These are phyloP conservation scores for Solidago caesia DNA, from an alignment of 129 eudicot genomes.

Conservation along the genomic window DNA sequence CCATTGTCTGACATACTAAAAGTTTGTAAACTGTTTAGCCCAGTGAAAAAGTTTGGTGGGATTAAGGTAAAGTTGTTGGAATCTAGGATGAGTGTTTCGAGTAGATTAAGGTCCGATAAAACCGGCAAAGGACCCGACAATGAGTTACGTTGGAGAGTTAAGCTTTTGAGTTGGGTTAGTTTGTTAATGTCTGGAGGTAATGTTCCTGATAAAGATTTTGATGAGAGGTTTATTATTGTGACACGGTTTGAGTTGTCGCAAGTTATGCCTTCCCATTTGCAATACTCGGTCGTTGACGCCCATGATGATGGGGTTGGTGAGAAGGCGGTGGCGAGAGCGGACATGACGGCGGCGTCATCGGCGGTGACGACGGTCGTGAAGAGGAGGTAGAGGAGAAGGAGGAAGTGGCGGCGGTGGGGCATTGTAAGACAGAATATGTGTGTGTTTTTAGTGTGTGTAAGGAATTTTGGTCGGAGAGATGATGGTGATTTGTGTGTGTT, in stretches of 20 bases:
- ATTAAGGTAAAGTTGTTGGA: conserved; percentile 49
- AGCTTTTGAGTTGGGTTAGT: conserved; percentile 48
- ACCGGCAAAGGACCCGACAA: conserved; percentile 54
- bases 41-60: conserved; percentile 42
- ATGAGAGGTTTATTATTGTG: conserved; percentile 41
- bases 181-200: conserved; percentile 44
- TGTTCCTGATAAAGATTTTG: conserved; percentile 46
- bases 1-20: conserved; percentile 54
- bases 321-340: conserved; percentile 39
- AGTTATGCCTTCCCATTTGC: conserved; percentile 60
- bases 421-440: background rate
- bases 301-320: conserved; percentile 42
- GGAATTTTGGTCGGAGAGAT: background rate
- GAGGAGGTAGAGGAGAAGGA: conserved; percentile 26
- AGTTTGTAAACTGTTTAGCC: conserved; percentile 41
- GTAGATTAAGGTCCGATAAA: conserved; percentile 35
- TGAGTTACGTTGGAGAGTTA: conserved; percentile 44
- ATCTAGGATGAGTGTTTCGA: conserved; percentile 41
- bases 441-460: background rate
- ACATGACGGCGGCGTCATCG: conserved; percentile 61
- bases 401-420: conserved; percentile 21
- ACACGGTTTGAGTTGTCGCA: conserved; percentile 50
- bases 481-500: too few species aligned
- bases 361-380: conserved; percentile 12
- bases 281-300: conserved; percentile 39